Evolutionary conservation across 2,329 filamentous ascomycete species (phyloP).

Genomic region (Hymenoscyphus repandus): DNA sequence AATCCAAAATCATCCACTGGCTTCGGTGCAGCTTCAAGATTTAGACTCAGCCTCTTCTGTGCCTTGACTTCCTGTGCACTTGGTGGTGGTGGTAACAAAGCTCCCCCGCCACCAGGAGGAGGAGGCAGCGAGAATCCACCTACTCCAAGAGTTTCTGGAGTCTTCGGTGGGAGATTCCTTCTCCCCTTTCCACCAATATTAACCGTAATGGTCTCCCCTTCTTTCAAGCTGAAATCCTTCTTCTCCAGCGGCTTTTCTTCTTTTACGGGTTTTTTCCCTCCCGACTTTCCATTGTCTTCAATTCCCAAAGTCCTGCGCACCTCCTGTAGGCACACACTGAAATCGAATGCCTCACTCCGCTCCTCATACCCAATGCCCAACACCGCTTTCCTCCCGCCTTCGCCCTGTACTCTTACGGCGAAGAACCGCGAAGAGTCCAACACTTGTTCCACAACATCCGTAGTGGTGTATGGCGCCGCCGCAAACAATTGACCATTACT

Average conservation of each 20-base stretch:
- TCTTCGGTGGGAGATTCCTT: slow-evolving; percentile 19
- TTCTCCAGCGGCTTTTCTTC: slow-evolving; percentile 43
- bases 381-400: slow-evolving; percentile 68
- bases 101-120: slow-evolving; percentile 38
- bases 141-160: slow-evolving; percentile 21
- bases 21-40: slow-evolving; percentile 40
- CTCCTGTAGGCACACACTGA: slow-evolving; percentile 75
- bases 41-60: slow-evolving; percentile 49
- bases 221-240: slow-evolving; percentile 79
- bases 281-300: slow-evolving; percentile 37
- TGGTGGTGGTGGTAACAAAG: slow-evolving; percentile 61
- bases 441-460: slow-evolving; percentile 67
- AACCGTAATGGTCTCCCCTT: slow-evolving; percentile 83
- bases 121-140: slow-evolving; percentile 65
- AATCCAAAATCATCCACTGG: slow-evolving; percentile 63
- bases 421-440: slow-evolving; percentile 81
- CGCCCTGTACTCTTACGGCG: slow-evolving; percentile 73
- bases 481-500: slow-evolving; percentile 72
- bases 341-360: slow-evolving; percentile 79
- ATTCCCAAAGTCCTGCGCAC: slow-evolving; percentile 65
- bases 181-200: slow-evolving; percentile 57
- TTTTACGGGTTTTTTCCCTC: slow-evolving; percentile 30
- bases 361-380: slow-evolving; percentile 87
- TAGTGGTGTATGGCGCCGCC: slow-evolving; percentile 69
- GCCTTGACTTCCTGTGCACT: slow-evolving; percentile 56